Evolutionary conservation across 106 monocot species (phyloP).

Genomic region (Alisma plantagoaquatica): DNA sequence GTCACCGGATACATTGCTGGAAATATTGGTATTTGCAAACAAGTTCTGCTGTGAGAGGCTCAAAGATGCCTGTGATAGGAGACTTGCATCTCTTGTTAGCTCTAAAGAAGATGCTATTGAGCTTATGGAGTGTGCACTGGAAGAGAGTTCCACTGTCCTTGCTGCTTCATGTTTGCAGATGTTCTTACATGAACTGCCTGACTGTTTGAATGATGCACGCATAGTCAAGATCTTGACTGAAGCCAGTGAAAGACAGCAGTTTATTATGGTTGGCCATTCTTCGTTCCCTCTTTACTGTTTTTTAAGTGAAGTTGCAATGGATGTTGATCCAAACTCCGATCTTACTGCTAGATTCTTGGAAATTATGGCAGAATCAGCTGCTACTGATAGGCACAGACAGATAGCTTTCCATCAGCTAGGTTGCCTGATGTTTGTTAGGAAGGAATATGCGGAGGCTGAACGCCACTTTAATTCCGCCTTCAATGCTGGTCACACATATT

Average conservation of each 20-base stretch:
- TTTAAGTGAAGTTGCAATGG: constrained; percentile 73
- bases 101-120: constrained; percentile 82
- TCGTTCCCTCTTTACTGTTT: constrained; percentile 87
- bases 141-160: constrained; percentile 64
- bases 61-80: constrained; percentile 84
- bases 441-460: constrained; percentile 77
- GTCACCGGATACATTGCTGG: constrained; percentile 44
- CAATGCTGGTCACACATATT: constrained; percentile 65
- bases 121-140: constrained; percentile 79
- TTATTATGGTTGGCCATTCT: constrained; percentile 51
- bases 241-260: constrained; percentile 33
- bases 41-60: constrained; percentile 91
- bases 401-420: constrained; percentile 84
- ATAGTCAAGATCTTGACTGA: constrained; percentile 56
- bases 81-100: constrained; percentile 57
- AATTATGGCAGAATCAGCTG: constrained; percentile 58
- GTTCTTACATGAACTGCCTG: constrained; percentile 60
- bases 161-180: constrained; percentile 76
- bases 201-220: constrained; percentile 61
- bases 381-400: constrained; percentile 46
- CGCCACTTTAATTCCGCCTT: constrained; percentile 42
- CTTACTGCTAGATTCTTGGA: constrained; percentile 47
- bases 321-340: constrained; percentile 60
- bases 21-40: constrained; percentile 83
- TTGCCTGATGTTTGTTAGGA: constrained; percentile 71